Percentiles rank a stretch among this genome's conserved stretches.
These are phyloP conservation scores for Geosmithia morbida DNA, from an alignment of 2,329 filamentous ascomycete species.

Conservation along the genomic window DNA sequence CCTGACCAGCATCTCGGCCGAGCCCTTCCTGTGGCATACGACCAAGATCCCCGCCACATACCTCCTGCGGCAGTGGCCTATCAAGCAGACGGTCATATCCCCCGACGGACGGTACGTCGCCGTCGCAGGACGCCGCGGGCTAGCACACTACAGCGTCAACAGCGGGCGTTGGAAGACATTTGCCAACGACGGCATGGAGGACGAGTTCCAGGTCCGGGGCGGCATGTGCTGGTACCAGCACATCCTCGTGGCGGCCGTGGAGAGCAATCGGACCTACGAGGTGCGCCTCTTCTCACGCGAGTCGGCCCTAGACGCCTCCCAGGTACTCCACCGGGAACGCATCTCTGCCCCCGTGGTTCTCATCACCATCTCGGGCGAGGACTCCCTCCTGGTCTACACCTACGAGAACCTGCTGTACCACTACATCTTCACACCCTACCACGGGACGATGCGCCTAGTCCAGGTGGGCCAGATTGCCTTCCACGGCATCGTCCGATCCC, in stretches of 20 bases:
- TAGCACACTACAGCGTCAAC: slow-evolving; percentile 90
- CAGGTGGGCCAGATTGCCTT: slow-evolving; percentile 98
- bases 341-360: slow-evolving; percentile 81
- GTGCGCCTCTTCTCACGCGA: slow-evolving; percentile 90
- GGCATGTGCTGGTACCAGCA: slow-evolving; percentile 99
- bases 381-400: slow-evolving; percentile 91
- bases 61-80: slow-evolving; percentile 85
- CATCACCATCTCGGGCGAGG: slow-evolving; percentile 77
- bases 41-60: slow-evolving; percentile 75
- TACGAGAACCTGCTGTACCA: slow-evolving; percentile 94
- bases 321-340: slow-evolving; percentile 61
- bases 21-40: slow-evolving; percentile 90
- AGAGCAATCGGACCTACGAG: slow-evolving; percentile 68
- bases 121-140: slow-evolving; percentile 80
- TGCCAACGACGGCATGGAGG: slow-evolving; percentile 63
- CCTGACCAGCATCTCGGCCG: slow-evolving; percentile 79
- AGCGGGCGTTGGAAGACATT: slow-evolving; percentile 96
- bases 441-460: slow-evolving; percentile 59
- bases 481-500: slow-evolving; percentile 88
- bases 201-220: slow-evolving; percentile 81
- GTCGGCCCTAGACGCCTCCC: slow-evolving; percentile 55
- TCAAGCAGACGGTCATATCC: slow-evolving; percentile 75
- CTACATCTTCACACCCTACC: slow-evolving; percentile 67
- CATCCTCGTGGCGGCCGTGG: slow-evolving; percentile 85
- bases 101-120: slow-evolving; percentile 88